Base-by-base conservation (phyloP, 345 rosid genomes). In the Balakata baccata region DNA sequence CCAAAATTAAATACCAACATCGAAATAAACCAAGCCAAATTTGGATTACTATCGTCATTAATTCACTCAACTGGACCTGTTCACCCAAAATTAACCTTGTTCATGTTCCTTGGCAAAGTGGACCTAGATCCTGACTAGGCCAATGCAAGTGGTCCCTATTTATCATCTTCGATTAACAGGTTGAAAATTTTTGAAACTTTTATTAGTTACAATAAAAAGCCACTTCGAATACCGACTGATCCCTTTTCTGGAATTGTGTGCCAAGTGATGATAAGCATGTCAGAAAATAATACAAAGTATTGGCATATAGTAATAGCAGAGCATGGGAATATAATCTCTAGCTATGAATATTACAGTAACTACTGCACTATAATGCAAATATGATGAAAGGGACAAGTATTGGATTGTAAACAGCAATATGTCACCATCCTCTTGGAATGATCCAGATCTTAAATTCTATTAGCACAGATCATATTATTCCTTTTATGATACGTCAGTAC, bases 301-400 rank as follows among this genome's bases (percentile, higher is more conserved):
- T 62, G 61, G 46, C 49, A 64, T 8, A 6, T 50, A n/a, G 18
- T 16, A 37, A 22, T 13, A 34, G 14, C 13, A 23, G 22, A 52
- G 52, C 7, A 43, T 56, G 50, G 17, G 45, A 16, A 64, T 45
- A 73, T 12, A 18, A 11, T 20, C 46, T 18, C 23, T 17, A 39
- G 60, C 64, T 38, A 72, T 38, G 50, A 25, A 64, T 13, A 41
- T 73, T 63, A 34, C 56, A 38, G 16, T 61, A 62, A 47, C 47
- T n/a, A 11, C 16, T 50, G 75, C 47, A 29, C 67, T n/a, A 39
- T 62, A 20, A 43, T 38, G 73, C 49, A 51, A 46, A 39, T 49
- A 72, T n/a, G 67, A 46, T 37, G 72, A 22, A 22, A 66, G 61
- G 85, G 81, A 78, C 84, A 79, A 76, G 70, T 65, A 22, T 47